Evolutionary conservation across 106 monocot genomes (phyloP).

Genomic region (Iris macrosiphon): DNA sequence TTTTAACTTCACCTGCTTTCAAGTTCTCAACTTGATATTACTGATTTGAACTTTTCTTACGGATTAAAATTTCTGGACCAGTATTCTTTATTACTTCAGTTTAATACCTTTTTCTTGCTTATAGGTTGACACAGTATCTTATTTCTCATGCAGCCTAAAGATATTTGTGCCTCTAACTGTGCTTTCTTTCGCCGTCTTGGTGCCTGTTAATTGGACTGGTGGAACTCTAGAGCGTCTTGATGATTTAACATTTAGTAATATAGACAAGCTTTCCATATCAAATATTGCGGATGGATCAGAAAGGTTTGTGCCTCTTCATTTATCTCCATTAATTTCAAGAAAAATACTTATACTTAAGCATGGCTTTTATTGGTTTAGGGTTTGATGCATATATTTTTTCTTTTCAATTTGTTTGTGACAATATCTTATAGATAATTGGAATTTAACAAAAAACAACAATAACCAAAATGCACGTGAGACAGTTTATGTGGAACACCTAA

Average conservation of each 20-base stretch:
- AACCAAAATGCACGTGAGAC: too few species aligned
- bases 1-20: too few species aligned
- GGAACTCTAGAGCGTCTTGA: slow-evolving; percentile 31
- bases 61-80: too few species aligned
- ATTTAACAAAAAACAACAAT: too few species aligned
- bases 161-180: slow-evolving; percentile 71
- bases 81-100: not conserved
- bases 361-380: not conserved
- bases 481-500: too few species aligned
- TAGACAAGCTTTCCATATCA: slow-evolving; percentile 94
- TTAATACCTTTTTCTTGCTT: not conserved
- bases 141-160: slow-evolving; percentile 54
- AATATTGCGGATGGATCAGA: slow-evolving; percentile 61
- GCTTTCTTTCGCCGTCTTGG: slow-evolving; percentile 48
- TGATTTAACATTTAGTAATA: slow-evolving; percentile 45
- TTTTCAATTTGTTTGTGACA: not conserved
- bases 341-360: not conserved
- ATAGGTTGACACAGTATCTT: not conserved
- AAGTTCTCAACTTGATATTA: too few species aligned
- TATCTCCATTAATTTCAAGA: not conserved
- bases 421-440: too few species aligned
- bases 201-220: slow-evolving; percentile 81
- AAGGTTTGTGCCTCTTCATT: slow-evolving; percentile 28
- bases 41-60: too few species aligned
- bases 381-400: not conserved